Percentiles rank a stretch among this genome's conserved stretches.
These are phyloP conservation scores for Herpetomonas samuelpessoai DNA, from an alignment of 208 protist genomes.

Conservation along the genomic window DNA sequence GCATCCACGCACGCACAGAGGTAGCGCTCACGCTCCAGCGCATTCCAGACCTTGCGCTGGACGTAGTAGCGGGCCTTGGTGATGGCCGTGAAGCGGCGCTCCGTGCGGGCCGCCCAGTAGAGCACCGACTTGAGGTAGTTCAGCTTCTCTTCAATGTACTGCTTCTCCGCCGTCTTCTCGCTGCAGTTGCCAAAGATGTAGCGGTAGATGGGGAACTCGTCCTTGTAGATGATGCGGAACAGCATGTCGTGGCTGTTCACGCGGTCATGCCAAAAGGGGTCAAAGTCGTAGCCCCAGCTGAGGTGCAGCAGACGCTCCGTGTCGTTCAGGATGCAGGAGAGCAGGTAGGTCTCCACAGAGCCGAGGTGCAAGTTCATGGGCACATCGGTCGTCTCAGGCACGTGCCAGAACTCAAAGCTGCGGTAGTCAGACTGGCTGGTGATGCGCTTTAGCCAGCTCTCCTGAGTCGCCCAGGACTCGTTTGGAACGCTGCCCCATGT, in stretches of 20 bases:
- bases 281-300: conserved; percentile 87
- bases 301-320: conserved; percentile 73
- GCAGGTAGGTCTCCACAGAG: conserved; percentile 69
- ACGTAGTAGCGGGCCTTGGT: conserved; percentile 73
- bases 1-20: conserved; percentile 76
- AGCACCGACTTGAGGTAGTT: conserved; percentile 84
- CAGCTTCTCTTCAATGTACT: conserved; percentile 70
- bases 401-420: conserved; percentile 88
- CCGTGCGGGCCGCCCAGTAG: conserved; percentile 71
- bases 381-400: conserved; percentile 44
- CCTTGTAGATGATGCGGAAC: conserved; percentile 64
- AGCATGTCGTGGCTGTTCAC: conserved; percentile 72
- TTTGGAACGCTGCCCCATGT: conserved; percentile 68
- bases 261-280: conserved; percentile 87
- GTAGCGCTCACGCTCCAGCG: conserved; percentile 88
- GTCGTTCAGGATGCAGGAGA: conserved; percentile 85
- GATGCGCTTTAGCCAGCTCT: conserved; percentile 78
- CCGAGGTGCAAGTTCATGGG: conserved; percentile 54
- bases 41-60: conserved; percentile 84
- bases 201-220: conserved; percentile 50
- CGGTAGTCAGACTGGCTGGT: conserved; percentile 68
- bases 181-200: conserved; percentile 80
- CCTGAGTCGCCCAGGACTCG: conserved; percentile 53
- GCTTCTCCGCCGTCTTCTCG: conserved; percentile 54
- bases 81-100: conserved; percentile 80